These are phyloP conservation scores for Asterophora parasitica DNA, from an alignment of 768 basidiomycete genomes.

Conservation along the genomic window DNA sequence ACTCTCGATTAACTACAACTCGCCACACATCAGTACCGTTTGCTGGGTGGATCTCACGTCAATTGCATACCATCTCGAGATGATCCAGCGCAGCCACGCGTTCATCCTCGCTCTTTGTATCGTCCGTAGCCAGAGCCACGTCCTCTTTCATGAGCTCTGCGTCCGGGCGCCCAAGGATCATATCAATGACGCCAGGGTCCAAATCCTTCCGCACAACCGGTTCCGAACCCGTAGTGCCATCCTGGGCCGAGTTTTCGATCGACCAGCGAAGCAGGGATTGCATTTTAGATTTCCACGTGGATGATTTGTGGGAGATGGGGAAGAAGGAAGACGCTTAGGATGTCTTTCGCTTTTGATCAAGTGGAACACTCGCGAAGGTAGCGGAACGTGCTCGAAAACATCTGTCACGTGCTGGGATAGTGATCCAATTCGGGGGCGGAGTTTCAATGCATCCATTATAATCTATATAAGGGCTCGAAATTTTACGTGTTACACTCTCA, in stretches of 20 bases:
- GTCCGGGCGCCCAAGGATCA: conserved; percentile 82
- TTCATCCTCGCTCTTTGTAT: conserved; percentile 46
- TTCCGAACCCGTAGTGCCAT: conserved; percentile 23
- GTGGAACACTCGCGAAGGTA: conserved; percentile 2
- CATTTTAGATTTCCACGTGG: conserved; percentile 32
- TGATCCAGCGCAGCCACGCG: conserved; percentile 73
- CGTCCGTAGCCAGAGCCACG: conserved; percentile 59
- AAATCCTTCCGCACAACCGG: conserved; percentile 43
- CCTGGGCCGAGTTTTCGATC: conserved; percentile 59
- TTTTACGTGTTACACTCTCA: not conserved
- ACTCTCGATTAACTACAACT: conserved; percentile 67
- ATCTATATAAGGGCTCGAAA: not conserved
- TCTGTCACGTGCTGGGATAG: conserved; percentile 5
- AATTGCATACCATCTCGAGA: conserved; percentile 73
- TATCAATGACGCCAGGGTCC: conserved; percentile 80
- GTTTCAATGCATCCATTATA: conserved; percentile 6
- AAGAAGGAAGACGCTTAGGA: not conserved
- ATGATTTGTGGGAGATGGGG: not conserved
- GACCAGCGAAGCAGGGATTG: conserved; percentile 80
- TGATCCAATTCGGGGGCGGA: conserved; percentile 11
- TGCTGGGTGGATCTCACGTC: not conserved
- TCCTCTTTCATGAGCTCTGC: conserved; percentile 81
- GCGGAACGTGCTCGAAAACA: conserved; percentile 15
- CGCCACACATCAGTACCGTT: not conserved
- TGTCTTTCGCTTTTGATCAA: not conserved